A percentile compares a stretch with the other conserved stretches of the same genome.
Conservation (phyloP, 176 grass and related monocot genomes). For the Secale cereale region DNA sequence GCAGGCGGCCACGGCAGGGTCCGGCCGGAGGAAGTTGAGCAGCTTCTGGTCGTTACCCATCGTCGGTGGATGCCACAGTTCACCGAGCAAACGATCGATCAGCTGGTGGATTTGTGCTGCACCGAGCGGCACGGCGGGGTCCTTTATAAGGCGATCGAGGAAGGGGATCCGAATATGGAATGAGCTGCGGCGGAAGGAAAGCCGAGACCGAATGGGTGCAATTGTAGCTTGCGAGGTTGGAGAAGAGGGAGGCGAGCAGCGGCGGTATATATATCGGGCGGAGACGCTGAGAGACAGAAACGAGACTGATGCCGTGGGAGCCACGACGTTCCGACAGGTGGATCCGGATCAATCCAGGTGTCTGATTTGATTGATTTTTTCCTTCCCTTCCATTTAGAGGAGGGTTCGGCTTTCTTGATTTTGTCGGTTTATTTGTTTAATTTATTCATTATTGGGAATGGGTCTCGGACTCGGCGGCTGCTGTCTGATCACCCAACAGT, state of each 20-base stretch:
- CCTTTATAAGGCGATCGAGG: not conserved
- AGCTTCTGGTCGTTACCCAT: constrained; percentile 42
- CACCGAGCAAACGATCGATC: not conserved
- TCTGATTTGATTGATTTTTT: not conserved
- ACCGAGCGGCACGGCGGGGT: not conserved
- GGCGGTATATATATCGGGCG: constrained; percentile 14
- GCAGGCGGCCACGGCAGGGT: not conserved
- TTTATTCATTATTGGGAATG: not conserved
- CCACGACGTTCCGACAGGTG: not conserved
- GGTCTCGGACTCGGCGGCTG: not conserved
- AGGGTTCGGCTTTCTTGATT: not conserved
- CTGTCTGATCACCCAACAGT: not conserved
- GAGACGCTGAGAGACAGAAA: not conserved
- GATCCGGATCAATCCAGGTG: not conserved
- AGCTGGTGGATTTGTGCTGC: not conserved
- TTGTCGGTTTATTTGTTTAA: not conserved
- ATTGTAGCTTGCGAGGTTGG: constrained; percentile 28
- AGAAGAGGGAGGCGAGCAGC: not conserved
- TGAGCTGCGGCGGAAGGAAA: constrained; percentile 27
- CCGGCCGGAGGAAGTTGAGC: constrained; percentile 32
- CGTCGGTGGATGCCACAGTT: not conserved
- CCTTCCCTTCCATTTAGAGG: not conserved
- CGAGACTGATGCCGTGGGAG: not conserved
- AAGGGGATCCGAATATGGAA: not conserved
- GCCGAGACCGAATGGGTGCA: not conserved